Base-by-base conservation (phyloP, 225 moss, liverwort and hornwort genomes). In the Rhytidiadelphus loreus region DNA sequence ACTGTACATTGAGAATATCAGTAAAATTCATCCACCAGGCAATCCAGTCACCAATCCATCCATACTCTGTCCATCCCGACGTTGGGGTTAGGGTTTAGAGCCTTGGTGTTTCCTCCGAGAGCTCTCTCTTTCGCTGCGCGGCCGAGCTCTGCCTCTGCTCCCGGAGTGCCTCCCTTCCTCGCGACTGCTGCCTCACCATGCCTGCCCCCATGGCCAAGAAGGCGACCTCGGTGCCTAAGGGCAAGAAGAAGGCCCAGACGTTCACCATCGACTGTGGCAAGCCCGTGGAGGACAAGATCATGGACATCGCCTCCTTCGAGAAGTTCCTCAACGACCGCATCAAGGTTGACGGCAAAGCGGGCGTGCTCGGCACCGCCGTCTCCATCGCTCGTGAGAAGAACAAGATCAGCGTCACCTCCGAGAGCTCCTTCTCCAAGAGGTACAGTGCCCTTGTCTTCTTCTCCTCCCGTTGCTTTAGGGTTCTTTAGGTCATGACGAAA, bases 281-380 rank as follows among this genome's bases (percentile, higher is more conserved):
- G 92, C 96, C 96, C 44, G 95, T 96, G 39, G 96, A 96, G 79
- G 96, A 96, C 86, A 96, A 96, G 94, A 96, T 96, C 70, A 96
- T 96, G 96, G 96, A 96, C 89, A 96, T 96, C 60, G 92, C 96
- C 41, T 96, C 96, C 72, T 96, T 96, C 74, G 95, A 96, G 90
- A 96, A 96, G 92, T 95, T 95, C 84, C 86, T 96, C 61, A 92
- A 95, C 83, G 96, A 96, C 78, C 93, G 95, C 77, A 96, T 96
- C 89, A 96, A 96, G 92, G 94, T 96, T 24, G 94, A 92, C n/a
- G 96, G 96, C 56, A 96, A 96, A 89, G 93, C 95, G 59, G 96
- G 95, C 10, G 95, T 96, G 66, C 92, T 96, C 3, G 96, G 96
- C 59, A 91, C 90, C 65, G 91, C 90, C 46, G 92, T 96, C n/a